Evolutionary conservation across 352 stramenopile species (phyloP).

Genomic region (Phytophthora rubi): DNA sequence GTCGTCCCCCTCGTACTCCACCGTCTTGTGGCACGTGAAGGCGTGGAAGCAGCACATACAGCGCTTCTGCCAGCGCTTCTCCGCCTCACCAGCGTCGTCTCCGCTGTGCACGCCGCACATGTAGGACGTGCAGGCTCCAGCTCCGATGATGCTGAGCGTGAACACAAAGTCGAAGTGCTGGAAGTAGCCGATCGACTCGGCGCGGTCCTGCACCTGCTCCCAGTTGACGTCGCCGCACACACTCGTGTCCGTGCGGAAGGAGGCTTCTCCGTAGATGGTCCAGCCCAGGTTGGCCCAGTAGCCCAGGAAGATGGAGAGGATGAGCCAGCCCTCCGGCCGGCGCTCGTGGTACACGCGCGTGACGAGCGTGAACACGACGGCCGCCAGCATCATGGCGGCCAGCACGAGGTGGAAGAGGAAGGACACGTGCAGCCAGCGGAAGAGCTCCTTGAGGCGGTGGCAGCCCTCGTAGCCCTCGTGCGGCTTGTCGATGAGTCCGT

Average conservation of each 20-base stretch:
- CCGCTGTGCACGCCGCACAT: slow-evolving; percentile 74
- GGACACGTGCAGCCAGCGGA: slow-evolving; percentile 58
- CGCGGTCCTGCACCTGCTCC: slow-evolving; percentile 59
- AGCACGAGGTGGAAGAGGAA: slow-evolving; percentile 62
- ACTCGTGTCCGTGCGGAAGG: slow-evolving; percentile 58
- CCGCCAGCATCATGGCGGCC: slow-evolving; percentile 45
- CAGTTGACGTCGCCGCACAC: slow-evolving; percentile 54
- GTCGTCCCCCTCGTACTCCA: slow-evolving; percentile 52
- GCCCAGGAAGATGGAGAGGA: slow-evolving; percentile 63
- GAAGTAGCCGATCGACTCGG: slow-evolving; percentile 63
- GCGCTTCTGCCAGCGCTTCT: slow-evolving; percentile 71
- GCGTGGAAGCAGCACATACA: slow-evolving; percentile 66
- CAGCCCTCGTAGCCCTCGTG: slow-evolving; percentile 47
- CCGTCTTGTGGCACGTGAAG: slow-evolving; percentile 55
- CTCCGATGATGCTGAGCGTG: slow-evolving; percentile 44
- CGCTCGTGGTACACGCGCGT: slow-evolving; percentile 63
- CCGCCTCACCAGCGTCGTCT: slow-evolving; percentile 55
- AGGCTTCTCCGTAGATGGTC: slow-evolving; percentile 63
- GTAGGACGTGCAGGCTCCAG: slow-evolving; percentile 61
- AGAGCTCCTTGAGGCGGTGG: slow-evolving; percentile 54
- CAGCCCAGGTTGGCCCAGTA: slow-evolving; percentile 64
- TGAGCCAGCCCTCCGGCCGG: slow-evolving; percentile 59
- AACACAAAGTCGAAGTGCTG: slow-evolving; percentile 81
- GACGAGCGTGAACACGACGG: slow-evolving; percentile 55
- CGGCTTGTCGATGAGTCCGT: slow-evolving; percentile 46